A percentile compares a stretch with the other conserved stretches of the same genome.
These are phyloP conservation scores for Trichoderma brevicompactum DNA, from an alignment of 2,329 filamentous ascomycete genomes.

Conservation along the genomic window DNA sequence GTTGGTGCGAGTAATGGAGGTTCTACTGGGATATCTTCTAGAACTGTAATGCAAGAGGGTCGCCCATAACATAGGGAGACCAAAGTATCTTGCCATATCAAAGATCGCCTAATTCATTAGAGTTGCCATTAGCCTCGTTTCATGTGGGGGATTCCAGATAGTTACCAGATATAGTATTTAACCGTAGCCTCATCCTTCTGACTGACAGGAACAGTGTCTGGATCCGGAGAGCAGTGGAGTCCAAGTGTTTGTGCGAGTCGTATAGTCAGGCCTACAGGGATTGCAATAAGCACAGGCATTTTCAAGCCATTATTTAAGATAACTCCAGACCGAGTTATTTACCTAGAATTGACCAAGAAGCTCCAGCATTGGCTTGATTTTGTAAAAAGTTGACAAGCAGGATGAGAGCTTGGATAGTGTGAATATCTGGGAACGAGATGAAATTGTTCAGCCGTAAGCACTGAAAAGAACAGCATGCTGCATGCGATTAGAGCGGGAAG, in stretches of 20 bases:
- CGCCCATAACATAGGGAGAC: conserved; percentile 9
- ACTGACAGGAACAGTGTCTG: neutral
- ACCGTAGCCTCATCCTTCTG: neutral
- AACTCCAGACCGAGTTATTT: neutral
- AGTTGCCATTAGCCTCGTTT: neutral
- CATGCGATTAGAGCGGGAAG: neutral
- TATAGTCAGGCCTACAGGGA: neutral
- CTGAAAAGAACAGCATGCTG: conserved; percentile 10
- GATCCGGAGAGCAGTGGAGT: conserved; percentile 1
- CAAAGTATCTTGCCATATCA: conserved; percentile 19
- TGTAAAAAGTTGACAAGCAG: conserved; percentile 3
- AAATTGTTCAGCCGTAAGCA: conserved; percentile 4
- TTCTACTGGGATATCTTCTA: neutral
- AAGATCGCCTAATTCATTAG: neutral
- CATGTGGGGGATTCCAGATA: neutral
- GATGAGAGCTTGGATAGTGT: conserved; percentile 16
- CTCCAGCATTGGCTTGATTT: conserved; percentile 10
- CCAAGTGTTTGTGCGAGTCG: conserved; percentile 2
- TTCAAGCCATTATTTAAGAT: neutral
- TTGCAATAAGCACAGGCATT: neutral
- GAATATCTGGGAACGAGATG: conserved; percentile 1
- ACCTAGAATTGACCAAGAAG: conserved; percentile 21
- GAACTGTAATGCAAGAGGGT: neutral
- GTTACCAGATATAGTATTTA: conserved; percentile 18
- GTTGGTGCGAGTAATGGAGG: neutral